A percentile compares a stretch with the other conserved stretches of the same genome.
Evolutionary conservation across 345 rosid species (phyloP).

Genomic region (Acer negundo): DNA sequence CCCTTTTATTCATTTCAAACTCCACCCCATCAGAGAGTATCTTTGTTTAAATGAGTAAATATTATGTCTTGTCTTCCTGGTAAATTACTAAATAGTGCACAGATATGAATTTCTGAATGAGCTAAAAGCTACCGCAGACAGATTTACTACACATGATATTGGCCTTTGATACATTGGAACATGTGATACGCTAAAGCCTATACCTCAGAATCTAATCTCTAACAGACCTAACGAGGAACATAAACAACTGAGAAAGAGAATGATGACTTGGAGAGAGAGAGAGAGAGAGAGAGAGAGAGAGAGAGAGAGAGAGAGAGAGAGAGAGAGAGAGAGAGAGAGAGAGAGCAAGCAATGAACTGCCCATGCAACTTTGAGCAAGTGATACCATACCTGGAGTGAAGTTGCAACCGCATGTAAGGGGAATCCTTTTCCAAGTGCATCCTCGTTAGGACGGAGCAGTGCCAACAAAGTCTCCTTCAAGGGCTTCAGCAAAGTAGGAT

Average conservation of each 20-base stretch:
- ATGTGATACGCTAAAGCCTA: neutral
- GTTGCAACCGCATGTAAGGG: conserved; percentile 75
- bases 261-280: neutral
- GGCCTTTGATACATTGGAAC: neutral
- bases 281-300: neutral
- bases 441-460: conserved; percentile 67
- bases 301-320: neutral
- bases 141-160: neutral
- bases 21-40: neutral
- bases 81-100: neutral
- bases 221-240: neutral
- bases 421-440: conserved; percentile 55
- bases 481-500: conserved; percentile 67
- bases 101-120: neutral
- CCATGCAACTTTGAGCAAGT: neutral
- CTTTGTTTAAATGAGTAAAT: neutral
- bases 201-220: neutral
- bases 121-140: neutral
- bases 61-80: neutral
- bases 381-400: conserved; percentile 72
- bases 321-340: neutral
- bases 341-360: neutral
- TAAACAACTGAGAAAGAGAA: neutral
- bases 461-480: conserved; percentile 85
- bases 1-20: neutral